These are phyloP conservation scores for Penicillium daleae DNA, from an alignment of 495 filamentous ascomycete genomes.

Conservation along the genomic window DNA sequence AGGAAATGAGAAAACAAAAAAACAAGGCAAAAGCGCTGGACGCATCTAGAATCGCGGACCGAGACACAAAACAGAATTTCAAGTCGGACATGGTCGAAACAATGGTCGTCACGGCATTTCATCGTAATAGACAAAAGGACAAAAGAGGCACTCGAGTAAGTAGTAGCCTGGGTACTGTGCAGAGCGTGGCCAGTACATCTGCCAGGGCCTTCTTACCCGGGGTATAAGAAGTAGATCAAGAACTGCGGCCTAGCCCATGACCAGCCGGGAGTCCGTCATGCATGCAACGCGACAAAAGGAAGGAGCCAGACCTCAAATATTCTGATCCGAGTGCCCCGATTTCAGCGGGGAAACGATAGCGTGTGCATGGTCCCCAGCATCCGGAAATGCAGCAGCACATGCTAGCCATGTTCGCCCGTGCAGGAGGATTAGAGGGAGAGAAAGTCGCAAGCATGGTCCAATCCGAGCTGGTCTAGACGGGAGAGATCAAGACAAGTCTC, in stretches of 20 bases:
- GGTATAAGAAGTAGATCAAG: not conserved
- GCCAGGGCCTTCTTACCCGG: not conserved
- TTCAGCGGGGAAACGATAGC: not conserved
- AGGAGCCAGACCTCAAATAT: not conserved
- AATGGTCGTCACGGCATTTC: slow-evolving; percentile 43
- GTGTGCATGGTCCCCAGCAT: not conserved
- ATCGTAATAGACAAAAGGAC: slow-evolving; percentile 35
- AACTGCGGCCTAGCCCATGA: not conserved
- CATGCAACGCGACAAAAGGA: slow-evolving; percentile 3
- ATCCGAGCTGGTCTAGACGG: not conserved
- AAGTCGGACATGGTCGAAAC: slow-evolving; percentile 19
- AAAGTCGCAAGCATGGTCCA: slow-evolving; percentile 1
- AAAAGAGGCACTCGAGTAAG: slow-evolving; percentile 4
- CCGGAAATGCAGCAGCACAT: not conserved
- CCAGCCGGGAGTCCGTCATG: slow-evolving; percentile 6
- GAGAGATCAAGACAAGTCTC: no score
- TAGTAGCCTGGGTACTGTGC: not conserved
- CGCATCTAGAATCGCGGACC: slow-evolving; percentile 32
- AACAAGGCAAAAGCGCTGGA: slow-evolving; percentile 18
- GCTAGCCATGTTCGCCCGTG: not conserved
- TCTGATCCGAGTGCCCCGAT: not conserved
- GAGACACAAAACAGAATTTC: slow-evolving; percentile 17
- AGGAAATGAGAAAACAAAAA: slow-evolving; percentile 7
- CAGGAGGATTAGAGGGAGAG: not conserved
- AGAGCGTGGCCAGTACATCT: not conserved